Evolutionary conservation across 495 filamentous ascomycete genomes (phyloP).

Genomic region (Hypoxylon rickii): DNA sequence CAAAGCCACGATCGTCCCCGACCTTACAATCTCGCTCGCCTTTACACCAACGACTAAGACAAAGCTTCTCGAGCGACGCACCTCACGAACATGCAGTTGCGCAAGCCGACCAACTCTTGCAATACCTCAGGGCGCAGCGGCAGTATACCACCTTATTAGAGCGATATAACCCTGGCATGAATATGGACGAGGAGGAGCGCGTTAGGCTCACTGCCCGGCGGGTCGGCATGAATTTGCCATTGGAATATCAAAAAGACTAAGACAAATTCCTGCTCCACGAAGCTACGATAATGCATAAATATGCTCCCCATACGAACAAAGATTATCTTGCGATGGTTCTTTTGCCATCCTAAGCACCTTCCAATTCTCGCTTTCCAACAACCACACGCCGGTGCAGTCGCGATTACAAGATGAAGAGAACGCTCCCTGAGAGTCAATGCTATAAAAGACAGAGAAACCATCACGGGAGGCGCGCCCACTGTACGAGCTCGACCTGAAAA

Average conservation of each 20-base stretch:
- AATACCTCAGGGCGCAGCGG: constrained; percentile 81
- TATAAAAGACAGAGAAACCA: too few relatives aligned
- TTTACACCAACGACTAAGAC: constrained; percentile 63
- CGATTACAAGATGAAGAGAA: too few relatives aligned
- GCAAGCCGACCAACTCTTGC: constrained; percentile 74
- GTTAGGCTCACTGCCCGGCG: constrained; percentile 81
- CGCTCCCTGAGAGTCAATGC: too few relatives aligned
- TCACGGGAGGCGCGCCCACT: too few relatives aligned
- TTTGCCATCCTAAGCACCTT: too few relatives aligned
- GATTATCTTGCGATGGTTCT: too few relatives aligned
- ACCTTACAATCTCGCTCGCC: constrained; percentile 54
- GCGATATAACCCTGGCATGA: constrained; percentile 90
- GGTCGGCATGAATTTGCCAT: constrained; percentile 87
- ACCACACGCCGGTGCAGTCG: too few relatives aligned
- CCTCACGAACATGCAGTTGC: constrained; percentile 48
- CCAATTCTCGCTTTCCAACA: too few relatives aligned
- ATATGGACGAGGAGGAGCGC: constrained; percentile 81
- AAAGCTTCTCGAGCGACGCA: constrained; percentile 48
- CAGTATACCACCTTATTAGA: constrained; percentile 79
- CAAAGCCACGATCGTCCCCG: constrained; percentile 59
- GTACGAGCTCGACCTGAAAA: too few relatives aligned
- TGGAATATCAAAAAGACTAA: constrained; percentile 44
- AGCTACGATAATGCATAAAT: neutral
- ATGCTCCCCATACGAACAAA: neutral
- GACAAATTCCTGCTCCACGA: neutral